Evolutionary conservation across 2,329 filamentous ascomycete genomes (phyloP), one percentile per base, ranked within the genome.

Genomic region (Orbilia quercus): DNA sequence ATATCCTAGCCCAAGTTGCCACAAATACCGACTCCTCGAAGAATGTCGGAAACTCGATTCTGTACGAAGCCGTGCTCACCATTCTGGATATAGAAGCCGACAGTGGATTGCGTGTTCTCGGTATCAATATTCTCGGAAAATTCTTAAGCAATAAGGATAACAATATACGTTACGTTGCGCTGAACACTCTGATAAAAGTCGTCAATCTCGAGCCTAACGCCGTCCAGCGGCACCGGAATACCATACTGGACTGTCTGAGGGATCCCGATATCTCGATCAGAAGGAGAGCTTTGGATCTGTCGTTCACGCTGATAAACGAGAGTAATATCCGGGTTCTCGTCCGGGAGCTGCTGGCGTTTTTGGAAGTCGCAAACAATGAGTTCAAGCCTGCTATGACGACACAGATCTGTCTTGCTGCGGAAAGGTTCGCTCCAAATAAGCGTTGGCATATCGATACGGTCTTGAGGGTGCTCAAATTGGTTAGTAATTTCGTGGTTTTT

Each of bases 311-410:
- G 58, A 97, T 99, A 82, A 98, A 99, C 80, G 95, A 98, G 80
- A 88, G 89, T 81, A 99, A 99, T 78, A 92, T 99, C 36, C 89
- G 95, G 40, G 91, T 98, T 2, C 85, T 99, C 40, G 95, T 99
- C 72, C 85, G 96, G 75, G 96, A 99, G 80, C 84, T 99, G 42
- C 85, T 99, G 45, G 92, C 95, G 5, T 99, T 99, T 85, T 82
- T 99, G 67, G 95, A 99, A 81, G 92, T 96, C 57, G 94, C 96
- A 62, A 95, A 99, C 79, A 96, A 96, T 76, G 95, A 99, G 81
- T 99, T 99, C 84, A 99, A 99, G 83, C 91, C 95, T 5, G 91
- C 92, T 59, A 97, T 99, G 93, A 99, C 95, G 1, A 95, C 90
- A 59, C 95, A 99, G 79, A 99, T 99, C 80, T 95, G 95, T 22